Base-by-base conservation (phyloP, 1,284 basidiomycete genomes). In the Tetrapyrgos nigripes region DNA sequence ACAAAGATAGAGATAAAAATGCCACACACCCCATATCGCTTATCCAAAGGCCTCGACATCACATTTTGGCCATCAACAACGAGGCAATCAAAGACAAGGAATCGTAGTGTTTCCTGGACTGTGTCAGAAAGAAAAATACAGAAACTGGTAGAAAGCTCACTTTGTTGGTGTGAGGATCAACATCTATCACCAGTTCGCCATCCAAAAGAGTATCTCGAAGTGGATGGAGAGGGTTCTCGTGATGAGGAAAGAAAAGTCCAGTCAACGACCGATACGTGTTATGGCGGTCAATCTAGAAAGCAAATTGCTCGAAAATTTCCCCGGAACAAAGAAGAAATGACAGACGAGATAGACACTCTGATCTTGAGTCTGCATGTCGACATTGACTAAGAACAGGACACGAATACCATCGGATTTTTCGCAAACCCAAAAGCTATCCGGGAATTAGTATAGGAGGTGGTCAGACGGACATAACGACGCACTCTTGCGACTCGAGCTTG, bases 321-420 rank as follows among this genome's bases (percentile, higher is more conserved):
- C n/a, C 9, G 28, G 23, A 23, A 40, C 44, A 27, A 26, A 52
- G 37, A 14, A 28, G n/a, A 52, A 6, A 27, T 21, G 24, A 67
- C 91, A 61, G 64, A 97, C 96, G 27, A 97, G 80, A 75, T 88
- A 97, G 3, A 93, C 87, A 49, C 84, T 83, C 74, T 98, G 96
- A 27, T 80, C 83, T 37, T 81, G 80, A 9, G 81, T 75, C 23
- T 82, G 79, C 53, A 80, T 58, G 61, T 94, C 84, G 21, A 94
- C 91, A 43, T 90, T 83, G 51, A 99, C 84, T 60, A 97, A 81
- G 49, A 98, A 85, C 45, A 99, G 81, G 29, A 99, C 94, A 44
- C 97, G 87, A 54, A 98, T 78, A 2, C 97, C 97, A 71, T 99
- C 97, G n/a, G 96, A 97, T 80, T 99, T 99, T 78, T 99, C 97